Base-by-base conservation (phyloP, 352 stramenopile species). In the Pythium myriotylum region DNA sequence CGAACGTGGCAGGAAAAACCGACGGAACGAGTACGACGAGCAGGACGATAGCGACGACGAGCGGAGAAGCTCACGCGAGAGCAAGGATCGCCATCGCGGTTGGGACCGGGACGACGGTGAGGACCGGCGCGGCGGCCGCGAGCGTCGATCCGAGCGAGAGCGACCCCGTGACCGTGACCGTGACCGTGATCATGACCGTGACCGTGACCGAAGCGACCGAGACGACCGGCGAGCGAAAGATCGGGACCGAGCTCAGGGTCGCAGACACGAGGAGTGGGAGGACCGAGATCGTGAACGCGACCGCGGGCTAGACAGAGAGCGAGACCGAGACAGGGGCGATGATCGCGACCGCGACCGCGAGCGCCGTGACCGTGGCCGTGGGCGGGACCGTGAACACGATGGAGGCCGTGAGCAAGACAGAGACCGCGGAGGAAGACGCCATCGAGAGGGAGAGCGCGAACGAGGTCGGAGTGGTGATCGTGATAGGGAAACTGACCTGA, bases 131-230 rank as follows among this genome's bases (percentile, higher is more conserved):
- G 39, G 17, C 5, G 20, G 24, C 10, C 40, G 35, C 8, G 41
- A 51, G 8, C 17, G 42, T 12, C 52, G 52, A 24, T 29, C 39
- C 5, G 42, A 45, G 3, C 1, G 47, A 19, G 39, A 52, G 4
- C 50, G 24, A 35, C 35, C 49, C n/a, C 32, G 39, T 13, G 22
- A 53, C 51, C 29, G 27, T 22, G 46, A 56, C 37, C 62, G 20
- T 26, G 72, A 74, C 19, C 65, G 65, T 17, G 72, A 68, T 24
- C 33, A 51, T 10, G 65, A 70, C n/a, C 48, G 41, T 40, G 46
- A 54, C 9, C n/a, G 12, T 29, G 33, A 47, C 7, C 50, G 37
- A 20, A 10, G 33, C 32, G 33, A 47, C 17, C 33, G 37, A 19
- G 23, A 51, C 32, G 22, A 33, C n/a, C 22, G 32, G 10, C 45